Percentiles rank a stretch among this genome's conserved stretches.
phyloP scores from a whole-genome alignment of 169 alveolate genomes.

The Plasmodium berghei region DNA sequence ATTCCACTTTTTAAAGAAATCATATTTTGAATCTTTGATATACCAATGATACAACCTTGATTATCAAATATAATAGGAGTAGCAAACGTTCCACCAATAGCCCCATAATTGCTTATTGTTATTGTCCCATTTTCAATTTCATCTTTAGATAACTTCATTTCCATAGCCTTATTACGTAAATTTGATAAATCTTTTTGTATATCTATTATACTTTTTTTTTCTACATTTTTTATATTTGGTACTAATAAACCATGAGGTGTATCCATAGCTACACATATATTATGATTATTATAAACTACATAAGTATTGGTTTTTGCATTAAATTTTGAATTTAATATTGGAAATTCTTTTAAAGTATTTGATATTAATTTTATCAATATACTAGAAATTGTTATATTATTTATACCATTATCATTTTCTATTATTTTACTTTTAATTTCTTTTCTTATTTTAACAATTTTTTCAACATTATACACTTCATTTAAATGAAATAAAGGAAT shows the following conservation, averaged over 20 bases:
- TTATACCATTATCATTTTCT: slow-evolving; percentile 78
- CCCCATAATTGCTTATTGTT: slow-evolving; percentile 94
- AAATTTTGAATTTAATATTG: slow-evolving; percentile 91
- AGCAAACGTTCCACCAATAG: slow-evolving; percentile 94
- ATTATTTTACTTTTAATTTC: slow-evolving; percentile 36
- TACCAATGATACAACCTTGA: slow-evolving; percentile 93
- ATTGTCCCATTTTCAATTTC: slow-evolving; percentile 94
- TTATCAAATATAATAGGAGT: slow-evolving; percentile 94
- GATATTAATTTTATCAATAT: slow-evolving; percentile 93
- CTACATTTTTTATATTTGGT: slow-evolving; percentile 94
- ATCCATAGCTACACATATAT: slow-evolving; percentile 94
- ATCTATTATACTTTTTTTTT: slow-evolving; percentile 89
- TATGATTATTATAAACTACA: slow-evolving; percentile 89
- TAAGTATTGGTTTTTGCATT: slow-evolving; percentile 80
- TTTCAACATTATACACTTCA: slow-evolving; percentile 35
- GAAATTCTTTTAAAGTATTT: slow-evolving; percentile 88
- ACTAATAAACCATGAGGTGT: slow-evolving; percentile 94
- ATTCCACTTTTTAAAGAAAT: slow-evolving; percentile 77
- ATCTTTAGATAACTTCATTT: slow-evolving; percentile 83
- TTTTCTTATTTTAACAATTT: slow-evolving; percentile 34
- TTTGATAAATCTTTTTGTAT: slow-evolving; percentile 90
- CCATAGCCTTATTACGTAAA: slow-evolving; percentile 89
- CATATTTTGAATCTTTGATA: slow-evolving; percentile 79
- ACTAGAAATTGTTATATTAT: slow-evolving; percentile 90
- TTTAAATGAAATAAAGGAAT: slow-evolving; percentile 65